A percentile compares a stretch with the other conserved stretches of the same genome.
Conservation (phyloP, 345 rosid genomes). For the Crucihimalaya himalaica region DNA sequence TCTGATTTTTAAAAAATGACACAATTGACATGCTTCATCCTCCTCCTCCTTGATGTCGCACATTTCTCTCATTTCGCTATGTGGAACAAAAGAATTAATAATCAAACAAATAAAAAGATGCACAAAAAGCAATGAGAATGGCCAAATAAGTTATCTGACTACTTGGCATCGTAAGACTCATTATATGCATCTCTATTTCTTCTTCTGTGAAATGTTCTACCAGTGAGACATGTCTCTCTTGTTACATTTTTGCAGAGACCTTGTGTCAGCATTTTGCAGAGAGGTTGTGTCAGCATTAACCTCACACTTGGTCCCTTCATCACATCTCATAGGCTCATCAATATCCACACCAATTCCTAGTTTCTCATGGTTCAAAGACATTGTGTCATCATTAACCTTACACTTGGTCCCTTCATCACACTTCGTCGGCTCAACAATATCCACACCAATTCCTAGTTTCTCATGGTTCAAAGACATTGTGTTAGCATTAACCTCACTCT, state of each 20-base stretch:
- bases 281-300: not conserved
- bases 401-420: slow-evolving; percentile 3
- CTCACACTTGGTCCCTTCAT: slow-evolving; percentile 9
- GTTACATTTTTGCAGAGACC: slow-evolving; percentile 1
- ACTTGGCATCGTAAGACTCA: slow-evolving; percentile 43
- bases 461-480: too few relatives aligned
- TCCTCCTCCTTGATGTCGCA: not conserved
- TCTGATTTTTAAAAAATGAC: too few relatives aligned
- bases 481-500: too few relatives aligned
- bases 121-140: not conserved
- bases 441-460: not conserved
- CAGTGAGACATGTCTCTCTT: slow-evolving; percentile 43
- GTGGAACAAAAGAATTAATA: slow-evolving; percentile 13
- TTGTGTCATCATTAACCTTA: not conserved
- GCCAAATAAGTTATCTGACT: slow-evolving; percentile 37
- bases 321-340: slow-evolving; percentile 15
- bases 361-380: not conserved
- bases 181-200: slow-evolving; percentile 49
- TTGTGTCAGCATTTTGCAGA: too few relatives aligned
- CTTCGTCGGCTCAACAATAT: slow-evolving; percentile 20
- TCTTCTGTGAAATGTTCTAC: slow-evolving; percentile 50
- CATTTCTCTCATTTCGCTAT: slow-evolving; percentile 19
- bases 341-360: not conserved
- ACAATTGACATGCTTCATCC: slow-evolving; percentile 49
- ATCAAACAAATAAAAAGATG: not conserved